phyloP scores from a whole-genome alignment of 345 rosid species.

The Syzygium aromaticum region DNA sequence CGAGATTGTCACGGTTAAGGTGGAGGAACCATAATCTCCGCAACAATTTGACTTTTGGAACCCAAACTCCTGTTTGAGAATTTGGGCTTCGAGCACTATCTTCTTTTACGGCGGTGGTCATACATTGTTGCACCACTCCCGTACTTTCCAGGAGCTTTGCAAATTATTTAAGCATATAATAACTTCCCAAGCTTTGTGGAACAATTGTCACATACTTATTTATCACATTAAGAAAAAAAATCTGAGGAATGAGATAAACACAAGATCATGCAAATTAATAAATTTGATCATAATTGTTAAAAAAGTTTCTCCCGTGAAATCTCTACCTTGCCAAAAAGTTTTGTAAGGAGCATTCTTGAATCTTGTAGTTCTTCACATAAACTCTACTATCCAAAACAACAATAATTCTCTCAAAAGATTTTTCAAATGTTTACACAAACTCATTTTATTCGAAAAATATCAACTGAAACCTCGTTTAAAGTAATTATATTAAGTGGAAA shows the following conservation, averaged over 20 bases:
- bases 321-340: no score
- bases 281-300: no score
- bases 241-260: neutral
- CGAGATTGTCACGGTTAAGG: no score
- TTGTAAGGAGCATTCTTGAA: neutral
- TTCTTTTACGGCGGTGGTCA: neutral
- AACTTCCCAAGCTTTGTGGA: neutral
- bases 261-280: no score
- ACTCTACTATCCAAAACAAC: no score
- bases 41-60: neutral
- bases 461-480: neutral
- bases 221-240: no score
- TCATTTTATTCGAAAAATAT: no score
- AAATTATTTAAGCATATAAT: neutral
- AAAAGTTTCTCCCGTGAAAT: no score
- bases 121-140: no score
- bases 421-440: no score
- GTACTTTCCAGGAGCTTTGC: neutral
- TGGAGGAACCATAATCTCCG: no score
- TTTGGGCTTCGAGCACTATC: neutral
- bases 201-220: neutral
- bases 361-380: neutral
- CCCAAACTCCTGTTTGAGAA: neutral
- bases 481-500: neutral
- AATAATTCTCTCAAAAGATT: neutral